Conservation (phyloP, 1,139 yeast species). For the Sugiyamaella pinicola region DNA sequence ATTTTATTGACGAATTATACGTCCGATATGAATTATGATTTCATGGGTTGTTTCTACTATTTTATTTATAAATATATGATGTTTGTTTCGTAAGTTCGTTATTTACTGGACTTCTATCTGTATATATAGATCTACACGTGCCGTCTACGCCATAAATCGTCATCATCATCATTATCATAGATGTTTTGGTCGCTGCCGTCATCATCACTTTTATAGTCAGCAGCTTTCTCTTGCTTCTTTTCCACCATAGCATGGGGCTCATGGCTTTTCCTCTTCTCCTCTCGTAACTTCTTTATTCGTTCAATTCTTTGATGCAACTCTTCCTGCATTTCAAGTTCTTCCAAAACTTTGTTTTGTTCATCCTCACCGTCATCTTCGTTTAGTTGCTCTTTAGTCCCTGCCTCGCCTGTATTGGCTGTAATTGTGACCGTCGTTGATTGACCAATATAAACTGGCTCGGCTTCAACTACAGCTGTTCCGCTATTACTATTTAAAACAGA, state of each 20-base stretch:
- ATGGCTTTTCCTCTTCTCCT: slow-evolving; percentile 5
- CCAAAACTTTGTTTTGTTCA: slow-evolving; percentile 18
- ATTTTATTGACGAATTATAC: slow-evolving; percentile 72
- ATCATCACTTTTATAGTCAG: background rate
- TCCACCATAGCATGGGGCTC: too few relatives aligned
- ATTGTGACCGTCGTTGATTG: background rate
- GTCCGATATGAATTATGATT: slow-evolving; percentile 52
- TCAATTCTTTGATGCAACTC: slow-evolving; percentile 21
- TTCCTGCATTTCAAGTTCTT: slow-evolving; percentile 25
- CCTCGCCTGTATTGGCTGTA: background rate
- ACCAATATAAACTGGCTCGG: slow-evolving; percentile 5
- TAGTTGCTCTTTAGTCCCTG: background rate
- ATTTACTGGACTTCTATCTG: too few relatives aligned
- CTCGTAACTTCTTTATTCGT: slow-evolving; percentile 18
- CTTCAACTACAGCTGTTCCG: slow-evolving; percentile 2
- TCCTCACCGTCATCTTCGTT: slow-evolving; percentile 16
- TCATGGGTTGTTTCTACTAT: background rate
- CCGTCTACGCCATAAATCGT: slow-evolving; percentile 22
- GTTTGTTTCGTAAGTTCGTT: slow-evolving; percentile 5
- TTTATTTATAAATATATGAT: slow-evolving; percentile 4
- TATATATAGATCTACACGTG: slow-evolving; percentile 12
- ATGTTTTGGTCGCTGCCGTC: slow-evolving; percentile 1
- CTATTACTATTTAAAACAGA: background rate
- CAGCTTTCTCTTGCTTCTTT: too few relatives aligned
- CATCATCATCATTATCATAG: slow-evolving; percentile 24